phyloP scores from a whole-genome alignment of 2,329 filamentous ascomycete genomes.

The Hirsutella thompsonii region DNA sequence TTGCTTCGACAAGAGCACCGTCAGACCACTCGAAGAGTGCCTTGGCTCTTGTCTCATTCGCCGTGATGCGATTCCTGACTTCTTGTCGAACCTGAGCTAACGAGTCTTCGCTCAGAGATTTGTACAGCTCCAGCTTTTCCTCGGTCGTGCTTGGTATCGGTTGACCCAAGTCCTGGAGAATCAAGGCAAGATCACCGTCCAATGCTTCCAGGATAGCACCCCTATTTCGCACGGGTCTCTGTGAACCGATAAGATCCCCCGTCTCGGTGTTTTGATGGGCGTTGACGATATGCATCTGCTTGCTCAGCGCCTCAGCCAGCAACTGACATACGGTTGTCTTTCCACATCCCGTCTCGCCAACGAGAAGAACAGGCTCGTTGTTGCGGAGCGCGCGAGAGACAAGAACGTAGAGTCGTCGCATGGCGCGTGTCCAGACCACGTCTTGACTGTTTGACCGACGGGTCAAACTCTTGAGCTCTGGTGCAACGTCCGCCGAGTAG shows the following conservation, averaged over 20 bases:
- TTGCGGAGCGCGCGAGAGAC: conserved; percentile 79
- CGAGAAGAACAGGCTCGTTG: conserved; percentile 85
- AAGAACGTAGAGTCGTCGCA: conserved; percentile 81
- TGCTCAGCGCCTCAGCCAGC: conserved; percentile 66
- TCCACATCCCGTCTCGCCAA: conserved; percentile 93
- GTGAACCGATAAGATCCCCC: conserved; percentile 90
- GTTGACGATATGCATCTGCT: conserved; percentile 78
- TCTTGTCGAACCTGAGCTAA: conserved; percentile 33
- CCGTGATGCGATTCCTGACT: conserved; percentile 31
- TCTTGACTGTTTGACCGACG: conserved; percentile 38
- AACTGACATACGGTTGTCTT: conserved; percentile 96
- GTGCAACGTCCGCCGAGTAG: conserved; percentile 50
- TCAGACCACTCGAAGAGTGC: conserved; percentile 95
- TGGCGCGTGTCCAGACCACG: conserved; percentile 90
- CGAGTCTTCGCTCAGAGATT: conserved; percentile 30
- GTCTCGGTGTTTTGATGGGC: conserved; percentile 98
- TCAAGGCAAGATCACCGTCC: conserved; percentile 41
- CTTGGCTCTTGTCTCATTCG: conserved; percentile 51
- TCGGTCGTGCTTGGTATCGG: conserved; percentile 32
- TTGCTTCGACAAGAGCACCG: conserved; percentile 83
- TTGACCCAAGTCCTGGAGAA: conserved; percentile 27
- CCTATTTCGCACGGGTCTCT: conserved; percentile 80
- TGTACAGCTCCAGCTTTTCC: conserved; percentile 45
- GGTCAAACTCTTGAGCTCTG: conserved; percentile 39
- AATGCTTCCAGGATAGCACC: conserved; percentile 57